Conservation (phyloP, 2,329 filamentous ascomycete genomes). For the Aspergillus sp. region DNA sequence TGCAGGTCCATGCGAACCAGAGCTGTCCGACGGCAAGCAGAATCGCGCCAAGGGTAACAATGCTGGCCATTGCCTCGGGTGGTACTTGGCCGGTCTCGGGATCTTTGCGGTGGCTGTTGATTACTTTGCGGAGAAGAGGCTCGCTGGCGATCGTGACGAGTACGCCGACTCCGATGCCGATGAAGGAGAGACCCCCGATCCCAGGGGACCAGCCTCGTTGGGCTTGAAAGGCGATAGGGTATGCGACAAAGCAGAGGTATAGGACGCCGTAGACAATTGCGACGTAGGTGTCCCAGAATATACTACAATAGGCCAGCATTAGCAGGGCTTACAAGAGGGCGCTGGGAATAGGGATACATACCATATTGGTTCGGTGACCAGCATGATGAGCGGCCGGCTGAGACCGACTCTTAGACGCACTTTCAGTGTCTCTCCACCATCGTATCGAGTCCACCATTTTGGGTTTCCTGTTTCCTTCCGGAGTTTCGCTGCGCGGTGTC, state of each 20-base stretch:
- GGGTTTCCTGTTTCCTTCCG: slow-evolving; percentile 34
- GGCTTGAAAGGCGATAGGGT: background rate
- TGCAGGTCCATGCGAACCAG: slow-evolving; percentile 81
- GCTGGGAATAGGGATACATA: background rate
- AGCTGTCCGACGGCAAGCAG: slow-evolving; percentile 73
- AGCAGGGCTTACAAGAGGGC: background rate
- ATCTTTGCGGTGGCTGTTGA: background rate
- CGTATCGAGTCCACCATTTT: slow-evolving; percentile 9
- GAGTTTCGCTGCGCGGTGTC: slow-evolving; percentile 32
- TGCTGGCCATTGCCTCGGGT: slow-evolving; percentile 74
- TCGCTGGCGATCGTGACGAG: background rate
- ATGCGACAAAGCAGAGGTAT: background rate
- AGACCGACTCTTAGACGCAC: background rate
- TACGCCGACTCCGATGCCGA: background rate
- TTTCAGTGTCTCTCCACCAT: background rate
- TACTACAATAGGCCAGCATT: background rate
- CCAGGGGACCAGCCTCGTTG: background rate
- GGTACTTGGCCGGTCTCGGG: slow-evolving; percentile 27
- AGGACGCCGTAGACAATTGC: slow-evolving; percentile 17
- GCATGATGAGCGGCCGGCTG: background rate
- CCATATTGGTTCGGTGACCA: background rate
- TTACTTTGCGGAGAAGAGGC: background rate
- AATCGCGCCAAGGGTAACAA: slow-evolving; percentile 75
- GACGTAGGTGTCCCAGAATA: slow-evolving; percentile 58
- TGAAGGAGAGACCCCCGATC: background rate